Evolutionary conservation across 345 rosid genomes (phyloP).

Genomic region (Zanthoxylum bungeanum): DNA sequence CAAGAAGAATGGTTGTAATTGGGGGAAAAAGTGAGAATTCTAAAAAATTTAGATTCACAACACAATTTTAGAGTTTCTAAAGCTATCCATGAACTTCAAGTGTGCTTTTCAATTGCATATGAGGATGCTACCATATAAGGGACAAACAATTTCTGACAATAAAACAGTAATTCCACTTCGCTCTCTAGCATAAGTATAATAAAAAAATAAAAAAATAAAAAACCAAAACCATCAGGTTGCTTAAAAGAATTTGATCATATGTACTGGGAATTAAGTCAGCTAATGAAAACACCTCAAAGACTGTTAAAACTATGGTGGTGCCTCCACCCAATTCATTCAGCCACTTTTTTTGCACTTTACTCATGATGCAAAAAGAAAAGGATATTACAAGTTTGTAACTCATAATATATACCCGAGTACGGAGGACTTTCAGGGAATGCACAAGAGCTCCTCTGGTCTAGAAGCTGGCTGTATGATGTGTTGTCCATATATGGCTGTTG

Average conservation of each 20-base stretch:
- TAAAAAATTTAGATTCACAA: too few species aligned
- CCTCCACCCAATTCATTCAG: conserved; percentile 2
- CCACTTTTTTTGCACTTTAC: conserved; percentile 4
- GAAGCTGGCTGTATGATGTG: conserved; percentile 29
- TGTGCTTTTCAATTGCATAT: neutral
- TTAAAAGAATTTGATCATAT: neutral
- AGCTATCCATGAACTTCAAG: neutral
- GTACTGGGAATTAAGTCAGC: neutral
- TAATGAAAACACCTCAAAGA: neutral
- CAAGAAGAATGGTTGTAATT: neutral
- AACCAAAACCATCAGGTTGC: neutral
- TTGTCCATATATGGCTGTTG: conserved; percentile 40
- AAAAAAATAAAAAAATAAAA: too few species aligned
- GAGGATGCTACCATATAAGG: neutral
- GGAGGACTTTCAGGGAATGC: conserved; percentile 34
- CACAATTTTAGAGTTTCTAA: too few species aligned
- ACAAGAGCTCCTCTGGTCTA: conserved; percentile 24
- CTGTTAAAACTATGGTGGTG: neutral
- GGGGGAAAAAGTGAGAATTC: too few species aligned
- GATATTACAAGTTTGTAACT: neutral
- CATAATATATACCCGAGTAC: conserved; percentile 45
- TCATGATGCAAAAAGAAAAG: neutral
- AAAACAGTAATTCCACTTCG: neutral
- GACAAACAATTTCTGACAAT: neutral
- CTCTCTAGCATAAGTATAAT: neutral